These are phyloP conservation scores for Eucalyptus virginea DNA, from an alignment of 345 rosid species.

Conservation along the genomic window DNA sequence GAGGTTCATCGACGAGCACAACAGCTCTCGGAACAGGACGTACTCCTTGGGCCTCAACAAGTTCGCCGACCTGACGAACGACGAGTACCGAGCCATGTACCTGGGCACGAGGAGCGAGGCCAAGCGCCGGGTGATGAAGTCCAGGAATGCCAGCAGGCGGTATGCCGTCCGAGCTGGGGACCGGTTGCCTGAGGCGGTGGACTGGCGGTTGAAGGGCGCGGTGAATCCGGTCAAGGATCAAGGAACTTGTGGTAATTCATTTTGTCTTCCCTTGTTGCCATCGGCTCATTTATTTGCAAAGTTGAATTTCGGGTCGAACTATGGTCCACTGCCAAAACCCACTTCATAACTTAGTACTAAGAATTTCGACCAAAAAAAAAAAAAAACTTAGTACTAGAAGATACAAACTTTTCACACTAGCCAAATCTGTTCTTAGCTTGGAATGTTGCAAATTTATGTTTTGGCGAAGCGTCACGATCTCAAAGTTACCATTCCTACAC, in stretches of 20 bases:
- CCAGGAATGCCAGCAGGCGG: slow-evolving; percentile 1
- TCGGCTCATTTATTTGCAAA: neutral
- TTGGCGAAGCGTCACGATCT: neutral
- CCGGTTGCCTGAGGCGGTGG: slow-evolving; percentile 16
- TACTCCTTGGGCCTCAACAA: slow-evolving; percentile 23
- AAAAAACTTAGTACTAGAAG: neutral
- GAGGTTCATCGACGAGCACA: slow-evolving; percentile 25
- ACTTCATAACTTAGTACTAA: neutral
- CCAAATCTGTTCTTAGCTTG: neutral
- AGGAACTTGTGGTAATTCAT: slow-evolving; percentile 21
- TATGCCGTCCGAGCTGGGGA: slow-evolving; percentile 10
- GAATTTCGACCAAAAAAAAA: no score
- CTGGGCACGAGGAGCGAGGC: slow-evolving; percentile 8
- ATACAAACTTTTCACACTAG: no score
- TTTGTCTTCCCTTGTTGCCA: neutral
- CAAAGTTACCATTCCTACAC: neutral
- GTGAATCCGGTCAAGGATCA: slow-evolving; percentile 30
- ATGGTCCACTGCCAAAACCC: neutral
- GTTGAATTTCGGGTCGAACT: neutral
- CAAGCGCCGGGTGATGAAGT: slow-evolving; percentile 4
- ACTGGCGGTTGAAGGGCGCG: slow-evolving; percentile 35
- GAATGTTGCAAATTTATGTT: neutral
- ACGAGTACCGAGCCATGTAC: slow-evolving; percentile 24
- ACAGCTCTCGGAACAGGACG: slow-evolving; percentile 4
- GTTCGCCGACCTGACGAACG: slow-evolving; percentile 34